Percentiles rank a stretch among this genome's conserved stretches.
phyloP scores from a whole-genome alignment of 2,329 filamentous ascomycete genomes.

The Xylaria sp. region DNA sequence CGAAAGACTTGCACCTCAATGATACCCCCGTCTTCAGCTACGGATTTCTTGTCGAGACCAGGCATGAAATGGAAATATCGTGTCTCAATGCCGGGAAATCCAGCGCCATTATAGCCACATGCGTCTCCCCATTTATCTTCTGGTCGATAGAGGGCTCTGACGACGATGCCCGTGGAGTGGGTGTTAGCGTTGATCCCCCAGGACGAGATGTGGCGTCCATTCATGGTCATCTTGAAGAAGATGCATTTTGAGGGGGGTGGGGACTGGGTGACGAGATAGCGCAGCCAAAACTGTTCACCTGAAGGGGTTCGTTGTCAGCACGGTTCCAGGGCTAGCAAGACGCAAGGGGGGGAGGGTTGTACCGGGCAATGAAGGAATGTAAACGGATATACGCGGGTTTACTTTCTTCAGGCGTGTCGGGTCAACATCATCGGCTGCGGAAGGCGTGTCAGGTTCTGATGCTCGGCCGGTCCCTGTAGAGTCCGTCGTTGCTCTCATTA shows the following conservation, averaged over 20 bases:
- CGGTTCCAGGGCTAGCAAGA: neutral
- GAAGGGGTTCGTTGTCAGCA: constrained; percentile 15
- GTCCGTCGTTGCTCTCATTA: constrained; percentile 42
- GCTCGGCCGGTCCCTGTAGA: constrained; percentile 20
- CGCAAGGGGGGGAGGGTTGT: constrained; percentile 20
- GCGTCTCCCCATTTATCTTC: constrained; percentile 55
- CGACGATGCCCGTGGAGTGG: constrained; percentile 54
- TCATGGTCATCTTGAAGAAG: constrained; percentile 67
- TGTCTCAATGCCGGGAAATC: constrained; percentile 58
- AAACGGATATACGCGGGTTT: constrained; percentile 63
- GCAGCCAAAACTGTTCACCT: constrained; percentile 66
- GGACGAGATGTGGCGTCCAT: constrained; percentile 62
- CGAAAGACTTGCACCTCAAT: constrained; percentile 66
- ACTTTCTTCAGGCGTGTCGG: constrained; percentile 49
- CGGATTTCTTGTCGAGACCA: constrained; percentile 51
- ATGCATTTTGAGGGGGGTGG: constrained; percentile 54
- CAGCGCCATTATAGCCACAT: constrained; percentile 50
- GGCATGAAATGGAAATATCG: constrained; percentile 63
- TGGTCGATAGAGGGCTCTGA: constrained; percentile 62
- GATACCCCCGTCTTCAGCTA: constrained; percentile 65
- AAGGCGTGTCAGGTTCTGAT: constrained; percentile 36
- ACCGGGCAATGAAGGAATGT: constrained; percentile 67
- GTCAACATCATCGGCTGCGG: constrained; percentile 45
- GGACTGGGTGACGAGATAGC: constrained; percentile 57
- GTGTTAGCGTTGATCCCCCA: constrained; percentile 61